phyloP scores from a whole-genome alignment of 2,329 filamentous ascomycete genomes.

The Diaporthe citrichinensis region DNA sequence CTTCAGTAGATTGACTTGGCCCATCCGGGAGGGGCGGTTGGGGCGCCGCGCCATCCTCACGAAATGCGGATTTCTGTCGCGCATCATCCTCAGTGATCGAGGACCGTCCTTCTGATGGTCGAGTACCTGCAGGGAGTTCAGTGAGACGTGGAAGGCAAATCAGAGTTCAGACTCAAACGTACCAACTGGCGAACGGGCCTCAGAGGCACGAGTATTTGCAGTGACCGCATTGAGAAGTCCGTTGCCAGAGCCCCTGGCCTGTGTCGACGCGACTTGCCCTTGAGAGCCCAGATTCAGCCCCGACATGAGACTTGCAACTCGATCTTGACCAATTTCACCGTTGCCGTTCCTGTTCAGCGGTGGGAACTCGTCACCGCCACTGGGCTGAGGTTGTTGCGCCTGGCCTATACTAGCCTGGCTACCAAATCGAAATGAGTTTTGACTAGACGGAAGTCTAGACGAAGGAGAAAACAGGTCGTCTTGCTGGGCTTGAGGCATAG shows the following conservation, averaged over 20 bases:
- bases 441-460: conserved; percentile 54
- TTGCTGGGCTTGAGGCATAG: conserved; percentile 64
- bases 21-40: conserved; percentile 54
- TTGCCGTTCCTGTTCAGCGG: conserved; percentile 71
- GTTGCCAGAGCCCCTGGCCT: conserved; percentile 66
- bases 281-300: conserved; percentile 62
- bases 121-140: conserved; percentile 54
- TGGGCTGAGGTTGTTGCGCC: conserved; percentile 63
- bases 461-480: conserved; percentile 60
- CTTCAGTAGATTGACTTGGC: conserved; percentile 51
- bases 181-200: conserved; percentile 65
- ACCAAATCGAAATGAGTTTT: conserved; percentile 69
- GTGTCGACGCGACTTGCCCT: conserved; percentile 55
- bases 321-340: conserved; percentile 71
- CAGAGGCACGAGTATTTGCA: conserved; percentile 66
- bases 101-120: conserved; percentile 61
- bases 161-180: conserved; percentile 27
- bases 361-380: conserved; percentile 72
- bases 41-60: conserved; percentile 58
- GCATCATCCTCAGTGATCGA: conserved; percentile 58
- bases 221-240: conserved; percentile 76
- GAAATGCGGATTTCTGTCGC: conserved; percentile 61
- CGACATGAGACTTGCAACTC: conserved; percentile 65
- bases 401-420: conserved; percentile 59
- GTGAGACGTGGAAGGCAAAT: conserved; percentile 6